These are phyloP conservation scores for Tetragonia tetragonoides DNA, from an alignment of 148 eudicot species.

Conservation along the genomic window DNA sequence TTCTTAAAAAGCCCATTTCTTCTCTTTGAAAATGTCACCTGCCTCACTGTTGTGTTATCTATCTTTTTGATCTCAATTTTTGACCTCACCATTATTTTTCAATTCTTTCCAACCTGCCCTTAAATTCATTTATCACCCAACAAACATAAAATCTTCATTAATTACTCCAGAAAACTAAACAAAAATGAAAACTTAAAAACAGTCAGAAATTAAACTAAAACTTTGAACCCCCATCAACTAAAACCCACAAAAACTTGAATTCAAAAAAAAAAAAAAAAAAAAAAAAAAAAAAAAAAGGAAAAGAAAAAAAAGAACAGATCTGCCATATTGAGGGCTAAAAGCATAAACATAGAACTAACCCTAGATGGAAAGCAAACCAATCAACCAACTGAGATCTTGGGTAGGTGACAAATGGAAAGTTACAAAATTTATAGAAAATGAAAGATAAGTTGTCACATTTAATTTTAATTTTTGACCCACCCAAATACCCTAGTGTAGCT, in stretches of 20 bases:
- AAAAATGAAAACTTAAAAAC: neutral
- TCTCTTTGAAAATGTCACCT: constrained; percentile 41
- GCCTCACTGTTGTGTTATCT: constrained; percentile 31
- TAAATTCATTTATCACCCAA: neutral
- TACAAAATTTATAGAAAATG: no score
- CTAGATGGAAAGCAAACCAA: constrained; percentile 7
- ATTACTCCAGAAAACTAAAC: neutral
- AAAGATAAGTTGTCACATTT: no score
- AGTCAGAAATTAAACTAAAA: no score
- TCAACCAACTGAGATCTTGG: neutral
- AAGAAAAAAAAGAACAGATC: neutral
- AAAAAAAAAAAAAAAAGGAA: neutral
- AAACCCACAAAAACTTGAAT: no score
- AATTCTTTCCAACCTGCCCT: neutral
- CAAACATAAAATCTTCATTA: no score
- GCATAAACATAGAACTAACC: constrained; percentile 8
- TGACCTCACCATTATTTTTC: constrained; percentile 17
- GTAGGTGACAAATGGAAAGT: constrained; percentile 3
- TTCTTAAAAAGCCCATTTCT: constrained; percentile 38
- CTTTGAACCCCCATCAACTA: no score
- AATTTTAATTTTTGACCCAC: no score
- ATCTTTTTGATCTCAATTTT: constrained; percentile 33
- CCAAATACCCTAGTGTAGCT: no score
- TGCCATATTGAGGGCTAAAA: neutral
- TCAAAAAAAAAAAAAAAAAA: no score